Percentiles rank a stretch among this genome's conserved stretches.
Conservation (phyloP, 495 filamentous ascomycete species). For the Pseudomonodictys pantanalensis region DNA sequence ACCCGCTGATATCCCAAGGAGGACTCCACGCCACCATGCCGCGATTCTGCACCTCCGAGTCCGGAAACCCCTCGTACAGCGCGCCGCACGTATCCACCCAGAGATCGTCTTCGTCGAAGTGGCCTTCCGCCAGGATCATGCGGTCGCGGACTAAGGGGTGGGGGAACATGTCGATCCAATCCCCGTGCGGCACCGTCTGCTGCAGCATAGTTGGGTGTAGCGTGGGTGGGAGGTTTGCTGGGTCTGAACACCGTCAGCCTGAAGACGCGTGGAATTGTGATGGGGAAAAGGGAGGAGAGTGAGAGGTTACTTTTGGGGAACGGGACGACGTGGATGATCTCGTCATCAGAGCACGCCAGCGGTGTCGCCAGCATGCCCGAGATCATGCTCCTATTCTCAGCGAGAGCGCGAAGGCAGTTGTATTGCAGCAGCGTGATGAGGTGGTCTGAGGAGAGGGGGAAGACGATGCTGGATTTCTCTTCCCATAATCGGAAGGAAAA, state of each 20-base stretch:
- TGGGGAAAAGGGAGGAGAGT: too few species aligned
- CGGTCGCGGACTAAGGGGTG: constrained; percentile 41
- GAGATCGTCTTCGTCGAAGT: constrained; percentile 45
- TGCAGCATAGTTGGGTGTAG: constrained; percentile 45
- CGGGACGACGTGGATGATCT: constrained; percentile 40
- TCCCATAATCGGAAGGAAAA: too few species aligned
- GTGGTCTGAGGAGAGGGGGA: constrained; percentile 46
- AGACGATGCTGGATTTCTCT: constrained; percentile 36
- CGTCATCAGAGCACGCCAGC: constrained; percentile 24
- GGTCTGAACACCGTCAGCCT: too few species aligned
- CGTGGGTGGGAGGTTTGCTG: constrained; percentile 32
- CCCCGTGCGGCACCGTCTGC: constrained; percentile 41
- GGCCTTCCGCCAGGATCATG: constrained; percentile 41
- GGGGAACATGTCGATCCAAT: constrained; percentile 47
- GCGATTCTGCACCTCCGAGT: constrained; percentile 40
- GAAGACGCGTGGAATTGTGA: too few species aligned
- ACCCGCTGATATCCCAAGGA: constrained; percentile 45
- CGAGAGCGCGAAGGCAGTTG: constrained; percentile 46
- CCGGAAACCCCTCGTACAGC: constrained; percentile 45
- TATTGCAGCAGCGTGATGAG: constrained; percentile 47
- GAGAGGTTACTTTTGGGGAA: too few species aligned
- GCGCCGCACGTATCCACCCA: constrained; percentile 45
- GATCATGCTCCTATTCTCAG: constrained; percentile 42
- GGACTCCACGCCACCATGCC: constrained; percentile 45
- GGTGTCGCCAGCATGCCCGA: constrained; percentile 38